Evolutionary conservation across 345 rosid genomes (phyloP), one percentile per base, ranked within the genome.

Genomic region (Lenwebbia sp.): DNA sequence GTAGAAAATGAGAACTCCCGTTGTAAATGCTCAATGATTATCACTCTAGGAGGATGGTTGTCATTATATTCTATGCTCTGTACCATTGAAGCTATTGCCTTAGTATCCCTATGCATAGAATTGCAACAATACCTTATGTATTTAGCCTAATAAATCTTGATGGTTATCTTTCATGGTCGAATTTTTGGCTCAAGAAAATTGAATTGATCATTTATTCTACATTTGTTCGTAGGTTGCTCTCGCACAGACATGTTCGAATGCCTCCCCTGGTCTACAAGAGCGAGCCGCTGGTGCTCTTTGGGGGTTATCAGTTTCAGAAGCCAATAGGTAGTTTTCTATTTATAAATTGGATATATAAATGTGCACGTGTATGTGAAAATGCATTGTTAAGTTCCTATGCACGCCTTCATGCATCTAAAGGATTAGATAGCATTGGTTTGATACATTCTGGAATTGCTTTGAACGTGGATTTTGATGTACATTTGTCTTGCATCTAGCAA

Each of bases 261-360:
- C 96, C 83, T 94, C 98, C 47, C 92, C 94, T 56, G 98, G 99
- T 91, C 99, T 96, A 90, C 99, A 96, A 91, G 99, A 94, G 91
- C 93, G 98, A 91, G 99, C 96, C n/a, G 99, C 99, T 49, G 99
- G 99, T 86, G 99, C 98, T 87, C 96, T 96, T 26, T 95, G 98
- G 99, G 99, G 99, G 87, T 91, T 96, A 88, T 96, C 99, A 2
- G 98, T 96, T 55, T 96, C 98, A 49, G 98, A 96, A 92, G 94
- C 96, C 87, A 96, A 95, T 88, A 94, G 97, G 99, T 96, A 87
- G 81, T 28, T 86, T 84, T 30, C 54, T 53, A 50, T 52, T 86
- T 86, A 23, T 40, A 53, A 82, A 75, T 13, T 82, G 55, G 33
- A 75, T 74, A 54, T 52, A 40, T 25, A 49, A 30, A 1, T 51